phyloP scores from a whole-genome alignment of 352 stramenopile species.

The Pythium scleroteichum region DNA sequence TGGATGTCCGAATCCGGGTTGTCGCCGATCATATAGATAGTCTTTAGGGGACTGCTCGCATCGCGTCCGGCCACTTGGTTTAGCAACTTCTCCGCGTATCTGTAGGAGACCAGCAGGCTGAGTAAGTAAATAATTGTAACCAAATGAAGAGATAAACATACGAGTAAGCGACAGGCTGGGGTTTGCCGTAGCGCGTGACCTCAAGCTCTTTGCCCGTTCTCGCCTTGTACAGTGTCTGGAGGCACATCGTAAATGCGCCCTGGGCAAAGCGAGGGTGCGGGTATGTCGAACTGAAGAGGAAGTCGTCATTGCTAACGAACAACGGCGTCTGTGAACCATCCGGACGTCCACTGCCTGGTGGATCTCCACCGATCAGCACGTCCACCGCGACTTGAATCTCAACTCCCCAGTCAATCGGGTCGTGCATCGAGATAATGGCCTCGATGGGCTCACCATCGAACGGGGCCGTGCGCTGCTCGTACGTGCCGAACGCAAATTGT shows the following conservation, averaged over 20 bases:
- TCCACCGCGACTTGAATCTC: slow-evolving; percentile 90
- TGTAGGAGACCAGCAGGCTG: slow-evolving; percentile 15
- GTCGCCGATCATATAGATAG: slow-evolving; percentile 89
- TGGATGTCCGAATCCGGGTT: slow-evolving; percentile 87
- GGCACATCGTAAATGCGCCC: slow-evolving; percentile 78
- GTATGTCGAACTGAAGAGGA: slow-evolving; percentile 85
- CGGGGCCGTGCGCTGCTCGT: slow-evolving; percentile 54
- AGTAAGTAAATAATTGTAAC: neutral
- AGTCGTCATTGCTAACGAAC: slow-evolving; percentile 89
- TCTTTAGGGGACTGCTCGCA: slow-evolving; percentile 39
- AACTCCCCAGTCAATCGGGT: slow-evolving; percentile 87
- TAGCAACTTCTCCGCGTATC: slow-evolving; percentile 66
- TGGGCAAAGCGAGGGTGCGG: slow-evolving; percentile 80
- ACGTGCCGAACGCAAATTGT: slow-evolving; percentile 81
- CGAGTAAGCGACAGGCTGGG: slow-evolving; percentile 79
- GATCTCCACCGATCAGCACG: slow-evolving; percentile 80
- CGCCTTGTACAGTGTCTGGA: slow-evolving; percentile 75
- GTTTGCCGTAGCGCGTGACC: slow-evolving; percentile 83
- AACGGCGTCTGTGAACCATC: slow-evolving; percentile 73
- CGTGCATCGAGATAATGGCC: slow-evolving; percentile 90
- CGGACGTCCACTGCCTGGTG: slow-evolving; percentile 52
- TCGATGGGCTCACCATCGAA: slow-evolving; percentile 78
- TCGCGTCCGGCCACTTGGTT: slow-evolving; percentile 51
- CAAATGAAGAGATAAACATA: slow-evolving; percentile 26
- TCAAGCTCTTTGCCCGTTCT: slow-evolving; percentile 64